Evolutionary conservation across 208 protist species (phyloP).

Genomic region (Leishmania turanica): DNA sequence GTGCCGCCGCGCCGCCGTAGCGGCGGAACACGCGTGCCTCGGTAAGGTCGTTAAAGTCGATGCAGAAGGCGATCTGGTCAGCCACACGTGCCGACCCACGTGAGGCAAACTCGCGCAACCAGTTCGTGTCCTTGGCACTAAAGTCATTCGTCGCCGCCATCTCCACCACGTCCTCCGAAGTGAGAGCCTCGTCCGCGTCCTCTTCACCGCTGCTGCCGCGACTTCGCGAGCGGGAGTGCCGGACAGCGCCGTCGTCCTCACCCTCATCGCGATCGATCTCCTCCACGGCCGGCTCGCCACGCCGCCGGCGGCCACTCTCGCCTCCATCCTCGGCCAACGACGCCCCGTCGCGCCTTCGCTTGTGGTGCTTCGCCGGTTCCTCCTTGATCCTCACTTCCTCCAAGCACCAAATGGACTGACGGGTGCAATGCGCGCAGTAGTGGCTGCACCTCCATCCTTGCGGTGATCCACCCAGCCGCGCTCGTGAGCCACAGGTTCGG

Average conservation of each 20-base stretch:
- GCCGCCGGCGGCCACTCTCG: neutral
- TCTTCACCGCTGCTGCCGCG: slow-evolving; percentile 3
- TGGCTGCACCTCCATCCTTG: slow-evolving; percentile 74
- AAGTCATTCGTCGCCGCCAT: slow-evolving; percentile 84
- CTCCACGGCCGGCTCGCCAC: slow-evolving; percentile 15
- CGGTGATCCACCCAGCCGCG: slow-evolving; percentile 44
- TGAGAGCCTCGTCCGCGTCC: slow-evolving; percentile 53
- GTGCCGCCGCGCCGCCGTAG: slow-evolving; percentile 3
- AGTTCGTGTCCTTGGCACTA: slow-evolving; percentile 66
- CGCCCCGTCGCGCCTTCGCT: slow-evolving; percentile 15
- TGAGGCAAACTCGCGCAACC: slow-evolving; percentile 66
- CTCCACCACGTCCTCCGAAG: slow-evolving; percentile 75
- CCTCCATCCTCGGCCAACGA: neutral
- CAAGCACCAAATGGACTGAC: slow-evolving; percentile 73
- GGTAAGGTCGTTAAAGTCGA: slow-evolving; percentile 65
- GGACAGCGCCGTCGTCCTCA: neutral
- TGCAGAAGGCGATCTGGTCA: slow-evolving; percentile 70
- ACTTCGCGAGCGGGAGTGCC: neutral
- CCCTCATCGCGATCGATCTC: slow-evolving; percentile 32
- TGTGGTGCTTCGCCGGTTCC: slow-evolving; percentile 1
- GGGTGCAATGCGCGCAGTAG: slow-evolving; percentile 67
- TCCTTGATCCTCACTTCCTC: slow-evolving; percentile 36
- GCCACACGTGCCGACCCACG: slow-evolving; percentile 28
- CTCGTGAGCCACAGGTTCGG: slow-evolving; percentile 54
- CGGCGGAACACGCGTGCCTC: slow-evolving; percentile 56